Conservation (phyloP, 805 yeast genomes). For the Candida lessepsii region DNA sequence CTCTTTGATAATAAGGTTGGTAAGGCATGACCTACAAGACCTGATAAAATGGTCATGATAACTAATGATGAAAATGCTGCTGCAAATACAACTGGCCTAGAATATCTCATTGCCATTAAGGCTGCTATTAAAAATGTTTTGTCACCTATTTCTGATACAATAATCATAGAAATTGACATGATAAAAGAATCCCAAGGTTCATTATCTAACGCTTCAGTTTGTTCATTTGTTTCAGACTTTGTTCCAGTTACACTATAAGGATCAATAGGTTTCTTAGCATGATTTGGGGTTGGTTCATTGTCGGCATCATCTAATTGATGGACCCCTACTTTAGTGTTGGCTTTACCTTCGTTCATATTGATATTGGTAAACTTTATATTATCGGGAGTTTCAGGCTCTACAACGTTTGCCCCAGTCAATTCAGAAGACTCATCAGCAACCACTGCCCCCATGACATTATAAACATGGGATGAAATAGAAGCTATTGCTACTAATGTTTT, state of each 20-base stretch:
- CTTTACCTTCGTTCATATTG: constrained; percentile 14
- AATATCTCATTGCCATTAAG: constrained; percentile 94
- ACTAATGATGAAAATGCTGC: constrained; percentile 84
- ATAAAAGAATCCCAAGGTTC: constrained; percentile 54
- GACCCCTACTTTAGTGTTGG: constrained; percentile 20
- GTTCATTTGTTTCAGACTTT: constrained; percentile 9
- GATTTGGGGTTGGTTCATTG: constrained; percentile 27
- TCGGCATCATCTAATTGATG: constrained; percentile 24
- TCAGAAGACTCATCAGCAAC: background rate
- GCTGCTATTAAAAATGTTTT: constrained; percentile 97
- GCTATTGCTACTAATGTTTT: constrained; percentile 4
- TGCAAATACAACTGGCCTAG: constrained; percentile 78
- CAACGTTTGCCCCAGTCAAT: background rate
- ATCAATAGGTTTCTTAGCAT: constrained; percentile 21
- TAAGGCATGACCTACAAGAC: constrained; percentile 86
- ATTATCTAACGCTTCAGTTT: constrained; percentile 11
- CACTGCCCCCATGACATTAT: background rate
- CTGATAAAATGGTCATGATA: constrained; percentile 89
- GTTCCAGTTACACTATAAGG: constrained; percentile 17
- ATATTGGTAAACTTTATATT: constrained; percentile 16
- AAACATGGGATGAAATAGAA: background rate
- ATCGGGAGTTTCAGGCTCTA: constrained; percentile 10
- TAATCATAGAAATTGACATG: constrained; percentile 86
- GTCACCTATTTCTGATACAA: constrained; percentile 96
- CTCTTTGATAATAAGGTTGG: constrained; percentile 80